Base-by-base conservation (phyloP, 352 stramenopile genomes). In the Phytophthora crassamura region DNA sequence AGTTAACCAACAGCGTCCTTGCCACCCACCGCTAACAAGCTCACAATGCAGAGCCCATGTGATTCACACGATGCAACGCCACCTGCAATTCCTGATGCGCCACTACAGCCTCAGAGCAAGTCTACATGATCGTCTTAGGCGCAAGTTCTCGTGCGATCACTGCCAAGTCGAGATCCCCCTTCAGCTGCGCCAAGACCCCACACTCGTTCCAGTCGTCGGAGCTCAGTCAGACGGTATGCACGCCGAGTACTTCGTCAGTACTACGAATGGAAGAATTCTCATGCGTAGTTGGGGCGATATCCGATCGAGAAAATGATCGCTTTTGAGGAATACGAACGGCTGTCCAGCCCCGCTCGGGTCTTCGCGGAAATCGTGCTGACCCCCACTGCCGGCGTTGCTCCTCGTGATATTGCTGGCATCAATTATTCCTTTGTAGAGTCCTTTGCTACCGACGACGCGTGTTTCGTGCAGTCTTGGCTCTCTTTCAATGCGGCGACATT, bases 281-380 rank as follows among this genome's bases (percentile, higher is more conserved):
- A 77, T 33, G 58, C 65, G 45, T 74, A 68, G 40, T 53, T 77
- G 30, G 69, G 54, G 2, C 59, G 69, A 4, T 77, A 74, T 33
- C 68, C 64, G 8, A 53, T 77, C 16, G 64, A 77, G 25, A 77
- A 77, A 40, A 50, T 77, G 32, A 40, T 65, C 25, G 50, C 56
- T 5, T 67, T 71, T 36, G 25, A 74, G 20, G 22, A 55, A 30
- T 77, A 77, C 36, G 38, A 66, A 40, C 15, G 32, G 0, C 5
- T 38, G n/a, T 55, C 55, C 6, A 32, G 25, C 12, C 30, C 28
- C 8, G 18, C 16, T 11, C 61, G 57, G 1, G 63, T 62, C 0
- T 18, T 62, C 7, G 18, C 7, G 16, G 61, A 68, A 5, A 28
- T 71, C 4, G 32, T 33, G n/a, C 33, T 75, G 15, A 54, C n/a